Base-by-base conservation (phyloP, 106 monocot genomes). In the Gastrodia elata region DNA sequence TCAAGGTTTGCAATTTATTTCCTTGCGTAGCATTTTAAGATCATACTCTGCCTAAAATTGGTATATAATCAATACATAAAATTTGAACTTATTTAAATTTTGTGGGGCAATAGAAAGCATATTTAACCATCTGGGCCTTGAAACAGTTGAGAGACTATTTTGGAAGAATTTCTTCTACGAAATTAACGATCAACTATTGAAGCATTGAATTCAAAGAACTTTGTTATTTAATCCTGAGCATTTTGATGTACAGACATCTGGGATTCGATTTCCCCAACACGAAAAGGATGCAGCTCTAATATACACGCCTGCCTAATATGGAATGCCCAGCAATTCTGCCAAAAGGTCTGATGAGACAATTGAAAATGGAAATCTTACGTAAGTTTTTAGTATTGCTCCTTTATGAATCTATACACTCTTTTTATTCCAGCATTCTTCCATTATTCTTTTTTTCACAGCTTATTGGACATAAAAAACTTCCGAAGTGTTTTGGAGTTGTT, bases 261-360 rank as follows among this genome's bases (percentile, higher is more conserved):
- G 95, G 40, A 68, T 92, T 6, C 64, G 82, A 38, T 95, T 95
- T 73, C 95, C 95, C 38, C 71, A 77, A 49, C 83, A 85, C 57
- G 78, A 89, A 6, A 75, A 76, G 39, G 92, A 87, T 74, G 76
- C 84, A 78, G 81, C 85, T 43, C 82, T 87, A 55, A 89, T 92
- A 87, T 89, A 89, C 83, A 88, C 88, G 38, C 75, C 86, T 70
- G 82, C 89, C 41, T 72, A 74, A 70, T 78, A 85, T 78, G 90
- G 84, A 52, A 83, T 82, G 82, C 86, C 92, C 13, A 83, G 74
- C 44, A 82, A 76, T 80, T 80, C 92, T 76, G 72, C 85, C 56
- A 34, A 81, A 48, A 85, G 85, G 43, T 86, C 88, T 76, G 87
- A 92, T 70, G 95, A 96, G 74, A 87, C 87, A 76, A 92, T 92